Percentiles rank a stretch among this genome's conserved stretches.
Conservation (phyloP, 73 alveolate genomes). For the Diophrys appendiculata region DNA sequence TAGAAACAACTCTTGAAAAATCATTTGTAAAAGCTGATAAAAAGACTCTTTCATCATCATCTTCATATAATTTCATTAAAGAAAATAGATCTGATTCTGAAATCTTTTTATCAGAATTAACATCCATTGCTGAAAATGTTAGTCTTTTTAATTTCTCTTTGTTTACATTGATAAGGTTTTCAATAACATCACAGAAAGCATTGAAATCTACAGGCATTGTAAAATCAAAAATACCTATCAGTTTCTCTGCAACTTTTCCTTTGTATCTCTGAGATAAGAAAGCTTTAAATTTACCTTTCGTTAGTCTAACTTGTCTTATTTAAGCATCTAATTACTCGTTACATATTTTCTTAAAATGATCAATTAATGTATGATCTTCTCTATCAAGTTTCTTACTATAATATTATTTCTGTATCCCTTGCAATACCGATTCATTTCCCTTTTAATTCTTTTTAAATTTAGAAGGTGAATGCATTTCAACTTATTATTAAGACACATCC, state of each 20-base stretch:
- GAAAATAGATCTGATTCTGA: slow-evolving; percentile 4
- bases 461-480: no score
- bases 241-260: slow-evolving; percentile 7
- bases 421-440: no score
- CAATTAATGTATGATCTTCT: not conserved
- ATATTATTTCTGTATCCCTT: not conserved
- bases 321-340: not conserved
- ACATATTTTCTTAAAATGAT: slow-evolving; percentile 7
- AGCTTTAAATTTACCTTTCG: slow-evolving; percentile 8
- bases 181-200: slow-evolving; percentile 9
- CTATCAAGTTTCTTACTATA: not conserved
- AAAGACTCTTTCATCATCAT: not conserved
- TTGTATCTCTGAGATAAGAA: slow-evolving; percentile 5
- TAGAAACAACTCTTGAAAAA: not conserved
- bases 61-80: slow-evolving; percentile 4
- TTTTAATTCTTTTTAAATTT: no score
- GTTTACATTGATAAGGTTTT: slow-evolving; percentile 2
- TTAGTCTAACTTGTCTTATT: not conserved
- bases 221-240: not conserved
- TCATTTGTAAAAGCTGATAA: not conserved
- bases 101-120: slow-evolving; percentile 4
- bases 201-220: slow-evolving; percentile 9
- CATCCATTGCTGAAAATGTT: slow-evolving; percentile 2
- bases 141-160: not conserved
- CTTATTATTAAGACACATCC: no score